Conservation (phyloP, 1,139 yeast genomes). For the Sugiyamaella grinbergsii region DNA sequence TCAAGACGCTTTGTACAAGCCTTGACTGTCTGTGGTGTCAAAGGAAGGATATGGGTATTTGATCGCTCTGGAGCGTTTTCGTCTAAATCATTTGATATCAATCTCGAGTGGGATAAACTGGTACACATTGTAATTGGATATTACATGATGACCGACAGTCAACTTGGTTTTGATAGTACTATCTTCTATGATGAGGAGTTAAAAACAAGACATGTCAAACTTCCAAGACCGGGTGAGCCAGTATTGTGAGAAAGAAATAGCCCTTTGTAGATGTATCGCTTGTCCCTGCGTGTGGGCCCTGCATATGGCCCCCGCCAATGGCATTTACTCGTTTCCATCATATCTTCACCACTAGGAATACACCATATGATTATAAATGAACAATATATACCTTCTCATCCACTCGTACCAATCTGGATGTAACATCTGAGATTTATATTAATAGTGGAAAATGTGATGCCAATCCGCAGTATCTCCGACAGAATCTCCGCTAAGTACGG, state of each 20-base stretch:
- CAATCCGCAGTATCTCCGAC: too few relatives aligned
- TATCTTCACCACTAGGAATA: too few relatives aligned
- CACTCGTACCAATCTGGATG: too few relatives aligned
- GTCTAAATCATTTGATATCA: slow-evolving; percentile 17
- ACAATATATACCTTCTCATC: too few relatives aligned
- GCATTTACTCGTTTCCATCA: too few relatives aligned
- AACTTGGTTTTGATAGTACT: slow-evolving; percentile 20
- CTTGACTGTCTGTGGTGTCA: slow-evolving; percentile 15
- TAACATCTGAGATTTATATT: too few relatives aligned
- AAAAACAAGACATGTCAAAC: slow-evolving; percentile 1
- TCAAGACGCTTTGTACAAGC: slow-evolving; percentile 20
- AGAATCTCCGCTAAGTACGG: too few relatives aligned
- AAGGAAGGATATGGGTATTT: slow-evolving; percentile 19
- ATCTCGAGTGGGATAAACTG: slow-evolving; percentile 15
- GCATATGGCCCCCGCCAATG: too few relatives aligned
- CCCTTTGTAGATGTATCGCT: too few relatives aligned
- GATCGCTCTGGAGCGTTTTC: slow-evolving; percentile 22
- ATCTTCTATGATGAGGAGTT: slow-evolving; percentile 11
- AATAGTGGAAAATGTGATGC: too few relatives aligned
- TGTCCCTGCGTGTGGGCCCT: too few relatives aligned
- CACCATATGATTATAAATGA: too few relatives aligned
- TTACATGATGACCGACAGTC: slow-evolving; percentile 17
- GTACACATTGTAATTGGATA: slow-evolving; percentile 18
- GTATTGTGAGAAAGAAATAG: background rate
- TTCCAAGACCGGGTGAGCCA: slow-evolving; percentile 5